Base-by-base conservation (phyloP, 164 flowering plant genomes). In the Stephania japonica region DNA sequence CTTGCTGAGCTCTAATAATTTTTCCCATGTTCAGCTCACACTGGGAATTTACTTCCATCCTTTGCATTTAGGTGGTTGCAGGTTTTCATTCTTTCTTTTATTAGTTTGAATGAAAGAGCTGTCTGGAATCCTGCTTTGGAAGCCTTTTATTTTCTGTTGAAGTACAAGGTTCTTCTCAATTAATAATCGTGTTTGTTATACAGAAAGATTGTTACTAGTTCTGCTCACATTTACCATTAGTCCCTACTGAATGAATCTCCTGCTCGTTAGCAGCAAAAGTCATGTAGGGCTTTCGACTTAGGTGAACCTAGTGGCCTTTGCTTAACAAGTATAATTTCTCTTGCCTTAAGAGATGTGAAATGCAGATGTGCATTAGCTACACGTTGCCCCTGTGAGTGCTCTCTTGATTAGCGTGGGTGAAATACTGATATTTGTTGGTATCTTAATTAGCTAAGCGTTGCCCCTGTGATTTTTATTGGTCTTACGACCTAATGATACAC, bases 1-100 rank as follows among this genome's bases (percentile, higher is more conserved):
- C n/a, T 68, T 42, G 26, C 53, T 68, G 70, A 68, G 50, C 25
- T 43, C 47, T 16, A 68, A 43, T 68, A 68, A 68, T 68, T 13
- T 42, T 10, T 27, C 70, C 70, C 12, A 68, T 21, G 70, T 64
- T 68, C 2, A 68, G 42, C 27, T 42, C 53, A 43, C 44, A 42
- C 70, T 43, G 43, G 70, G 50, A 68, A 68, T 42, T 68, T 13
- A 41, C 8, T 2, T 9, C 69, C 44, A 67, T 67, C 23, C 23
- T 67, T 67, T 41, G 2, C 42, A 42, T 67, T 41, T 41, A 41
- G 42, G 5, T 18, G 23, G 21, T n/a, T 59, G 64, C 24, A 59
- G 64, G 63, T 56, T 56, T 14, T n/a, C 9, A 19, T 59, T 18
- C 21, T 21, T 5, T n/a, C 21, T 6, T 18, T 2, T 59, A 19